Evolutionary conservation across 352 stramenopile genomes (phyloP), one percentile per base, ranked within the genome.

Genomic region (Pythium sukuiense): DNA sequence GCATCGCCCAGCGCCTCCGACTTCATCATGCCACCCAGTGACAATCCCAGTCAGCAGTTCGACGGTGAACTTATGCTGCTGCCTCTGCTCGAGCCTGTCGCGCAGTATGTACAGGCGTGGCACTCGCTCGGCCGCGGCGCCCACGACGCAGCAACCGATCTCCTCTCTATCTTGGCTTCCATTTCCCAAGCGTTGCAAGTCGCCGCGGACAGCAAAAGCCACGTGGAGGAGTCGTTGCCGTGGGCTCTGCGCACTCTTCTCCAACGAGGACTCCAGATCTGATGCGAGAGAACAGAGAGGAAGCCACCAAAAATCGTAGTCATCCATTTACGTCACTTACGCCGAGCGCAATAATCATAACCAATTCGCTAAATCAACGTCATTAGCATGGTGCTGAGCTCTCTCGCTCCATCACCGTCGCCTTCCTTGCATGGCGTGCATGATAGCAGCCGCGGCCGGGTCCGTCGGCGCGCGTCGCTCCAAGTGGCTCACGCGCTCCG

Each of bases 401-500:
- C 30, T 29, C 43, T 13, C 14, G n/a, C 6, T 29, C 18, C 18
- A 29, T 79, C 59, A 79, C 43, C 27, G 64, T 12, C 70, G 69
- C 14, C 72, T 63, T 24, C 74, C 73, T 9, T 73, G 76, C 33
- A 75, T 71, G 46, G 59, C 65, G 59, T 69, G 58, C 30, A 70
- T 58, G 46, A 61, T 32, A 24, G 53, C 56, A 29, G 61, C 72
- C 30, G 53, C 60, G 24, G 63, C 32, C 0, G 65, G 35, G 24
- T 63, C 65, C 11, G 64, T 71, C 12, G 68, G 55, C 35, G 68
- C 61, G 30, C 68, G 64, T 27, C 74, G 74, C 63, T 85, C 74
- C 18, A 85, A 65, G 65, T 81, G 84, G 37, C 63, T 81, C 41
- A 78, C 70, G 14, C 78, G 79, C 65, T 90, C 81, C 2, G 81